These are phyloP conservation scores for Dujonia santamariae DNA, from an alignment of 1,139 yeast genomes.

Conservation along the genomic window DNA sequence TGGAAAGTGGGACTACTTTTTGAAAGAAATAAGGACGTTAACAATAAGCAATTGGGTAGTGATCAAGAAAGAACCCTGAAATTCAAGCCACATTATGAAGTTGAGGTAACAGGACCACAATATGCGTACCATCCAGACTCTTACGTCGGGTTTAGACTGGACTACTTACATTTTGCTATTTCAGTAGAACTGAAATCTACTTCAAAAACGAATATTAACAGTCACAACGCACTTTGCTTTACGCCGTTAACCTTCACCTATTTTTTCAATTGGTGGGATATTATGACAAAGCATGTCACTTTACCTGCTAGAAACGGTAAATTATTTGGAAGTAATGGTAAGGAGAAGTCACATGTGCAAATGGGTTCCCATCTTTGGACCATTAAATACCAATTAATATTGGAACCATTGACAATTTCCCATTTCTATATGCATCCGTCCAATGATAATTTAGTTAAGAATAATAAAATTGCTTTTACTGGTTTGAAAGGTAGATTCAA, in stretches of 20 bases:
- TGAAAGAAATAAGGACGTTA: conserved; percentile 32
- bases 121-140: conserved; percentile 61
- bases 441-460: conserved; percentile 39
- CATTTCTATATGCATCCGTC: conserved; percentile 66
- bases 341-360: conserved; percentile 42
- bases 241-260: conserved; percentile 67
- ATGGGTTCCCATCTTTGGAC: conserved; percentile 79
- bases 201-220: conserved; percentile 23
- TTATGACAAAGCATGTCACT: conserved; percentile 66
- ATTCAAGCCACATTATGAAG: conserved; percentile 45
- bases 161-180: conserved; percentile 75
- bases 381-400: conserved; percentile 71
- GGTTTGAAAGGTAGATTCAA: conserved; percentile 77
- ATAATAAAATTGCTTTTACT: conserved; percentile 55
- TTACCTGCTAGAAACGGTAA: conserved; percentile 75
- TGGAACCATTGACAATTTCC: conserved; percentile 71
- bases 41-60: conserved; percentile 10
- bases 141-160: conserved; percentile 73
- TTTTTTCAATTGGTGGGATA: conserved; percentile 82
- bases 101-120: conserved; percentile 37
- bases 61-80: conserved; percentile 32
- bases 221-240: conserved; percentile 72
- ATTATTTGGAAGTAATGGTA: conserved; percentile 44
- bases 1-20: conserved; percentile 44
- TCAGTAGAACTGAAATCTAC: conserved; percentile 32